These are phyloP conservation scores for Wallacemonas sp. DNA, from an alignment of 208 protist genomes.

Conservation along the genomic window DNA sequence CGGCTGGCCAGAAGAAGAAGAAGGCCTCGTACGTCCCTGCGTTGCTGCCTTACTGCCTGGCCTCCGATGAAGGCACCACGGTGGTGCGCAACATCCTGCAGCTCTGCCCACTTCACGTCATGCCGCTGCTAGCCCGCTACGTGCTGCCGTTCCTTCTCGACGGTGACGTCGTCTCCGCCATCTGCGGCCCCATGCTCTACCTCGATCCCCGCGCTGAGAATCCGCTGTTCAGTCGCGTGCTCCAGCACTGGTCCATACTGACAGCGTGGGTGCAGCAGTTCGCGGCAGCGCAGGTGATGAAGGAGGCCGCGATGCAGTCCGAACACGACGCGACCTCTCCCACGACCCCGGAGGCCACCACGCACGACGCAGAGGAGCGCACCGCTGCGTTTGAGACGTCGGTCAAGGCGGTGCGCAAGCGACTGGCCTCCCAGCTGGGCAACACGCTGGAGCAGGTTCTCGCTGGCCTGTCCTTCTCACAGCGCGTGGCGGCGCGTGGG, in stretches of 20 bases:
- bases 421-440: conserved; percentile 59
- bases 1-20: not conserved
- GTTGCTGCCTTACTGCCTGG: conserved; percentile 73
- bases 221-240: conserved; percentile 40
- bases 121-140: conserved; percentile 50
- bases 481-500: conserved; percentile 27
- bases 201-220: conserved; percentile 29
- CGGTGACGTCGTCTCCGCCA: conserved; percentile 31
- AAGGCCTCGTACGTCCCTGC: conserved; percentile 39
- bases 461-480: conserved; percentile 38
- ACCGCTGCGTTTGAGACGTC: conserved; percentile 1
- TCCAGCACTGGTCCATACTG: conserved; percentile 54
- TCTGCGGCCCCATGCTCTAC: conserved; percentile 34
- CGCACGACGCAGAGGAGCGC: not conserved
- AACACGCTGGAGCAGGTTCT: conserved; percentile 66
- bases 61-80: conserved; percentile 31
- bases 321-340: conserved; percentile 1
- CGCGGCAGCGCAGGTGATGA: conserved; percentile 26
- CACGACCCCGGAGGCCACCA: not conserved
- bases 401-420: conserved; percentile 22
- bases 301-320: conserved; percentile 5
- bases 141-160: conserved; percentile 65
- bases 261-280: conserved; percentile 44
- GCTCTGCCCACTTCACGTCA: conserved; percentile 28
- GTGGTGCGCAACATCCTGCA: conserved; percentile 36